A percentile compares a stretch with the other conserved stretches of the same genome.
Evolutionary conservation across 2,329 filamentous ascomycete genomes (phyloP).

Genomic region (Exophiala sp.): DNA sequence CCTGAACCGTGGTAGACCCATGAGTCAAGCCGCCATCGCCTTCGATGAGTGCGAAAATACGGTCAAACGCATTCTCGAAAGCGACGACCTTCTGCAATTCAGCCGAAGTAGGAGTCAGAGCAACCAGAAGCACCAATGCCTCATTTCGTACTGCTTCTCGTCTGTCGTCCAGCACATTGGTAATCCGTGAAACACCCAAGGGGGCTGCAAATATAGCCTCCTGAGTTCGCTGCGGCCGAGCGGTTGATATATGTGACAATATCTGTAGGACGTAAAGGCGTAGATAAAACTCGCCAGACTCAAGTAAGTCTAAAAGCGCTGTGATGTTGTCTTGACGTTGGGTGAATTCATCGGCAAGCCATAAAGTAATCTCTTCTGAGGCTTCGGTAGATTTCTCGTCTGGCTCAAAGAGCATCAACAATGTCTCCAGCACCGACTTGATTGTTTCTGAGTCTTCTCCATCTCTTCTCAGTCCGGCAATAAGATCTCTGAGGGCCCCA

Average conservation of each 20-base stretch:
- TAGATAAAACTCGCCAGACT: constrained; percentile 82
- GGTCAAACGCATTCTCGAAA: constrained; percentile 90
- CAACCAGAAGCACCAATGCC: constrained; percentile 79
- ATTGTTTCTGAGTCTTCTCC: constrained; percentile 93
- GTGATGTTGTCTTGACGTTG: constrained; percentile 97
- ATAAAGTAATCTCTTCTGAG: constrained; percentile 91
- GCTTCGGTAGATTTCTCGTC: constrained; percentile 57
- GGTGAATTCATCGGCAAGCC: constrained; percentile 97
- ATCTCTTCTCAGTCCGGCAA: constrained; percentile 80
- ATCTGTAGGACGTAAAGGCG: constrained; percentile 88
- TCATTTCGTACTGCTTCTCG: constrained; percentile 85
- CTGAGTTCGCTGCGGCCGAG: constrained; percentile 85
- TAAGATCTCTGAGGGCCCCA: constrained; percentile 82
- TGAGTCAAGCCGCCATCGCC: constrained; percentile 76
- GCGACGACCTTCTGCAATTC: constrained; percentile 94
- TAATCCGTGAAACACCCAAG: constrained; percentile 80
- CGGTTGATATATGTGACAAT: constrained; percentile 77
- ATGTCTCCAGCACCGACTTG: constrained; percentile 89
- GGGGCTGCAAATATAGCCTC: constrained; percentile 90
- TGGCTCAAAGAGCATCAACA: constrained; percentile 84
- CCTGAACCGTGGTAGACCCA: constrained; percentile 83
- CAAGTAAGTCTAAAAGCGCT: constrained; percentile 81
- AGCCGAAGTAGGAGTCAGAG: constrained; percentile 77
- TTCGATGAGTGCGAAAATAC: constrained; percentile 76
- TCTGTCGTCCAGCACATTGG: constrained; percentile 76